Evolutionary conservation across 2,329 filamentous ascomycete species (phyloP).

Genomic region (Ceratocystis cubensis): DNA sequence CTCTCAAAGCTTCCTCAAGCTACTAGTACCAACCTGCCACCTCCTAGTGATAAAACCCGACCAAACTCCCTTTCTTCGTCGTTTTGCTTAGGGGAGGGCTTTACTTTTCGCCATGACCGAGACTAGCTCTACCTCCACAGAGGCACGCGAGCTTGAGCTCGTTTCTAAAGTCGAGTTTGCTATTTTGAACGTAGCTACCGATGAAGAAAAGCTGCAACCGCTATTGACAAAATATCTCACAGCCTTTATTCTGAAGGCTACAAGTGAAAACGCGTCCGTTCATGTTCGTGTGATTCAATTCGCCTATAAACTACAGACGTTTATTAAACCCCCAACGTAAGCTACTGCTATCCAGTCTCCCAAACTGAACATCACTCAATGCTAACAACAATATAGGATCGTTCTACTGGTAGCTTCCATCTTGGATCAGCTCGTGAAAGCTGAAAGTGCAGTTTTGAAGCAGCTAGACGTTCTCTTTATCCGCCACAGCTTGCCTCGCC

Average conservation of each 20-base stretch:
- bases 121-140: slow-evolving; percentile 28
- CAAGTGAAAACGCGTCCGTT: slow-evolving; percentile 66
- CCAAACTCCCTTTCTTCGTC: too few relatives aligned
- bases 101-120: slow-evolving; percentile 28
- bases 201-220: slow-evolving; percentile 69
- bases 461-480: slow-evolving; percentile 78
- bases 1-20: too few relatives aligned
- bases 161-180: slow-evolving; percentile 76
- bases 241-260: slow-evolving; percentile 73
- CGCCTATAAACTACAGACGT: slow-evolving; percentile 41
- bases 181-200: slow-evolving; percentile 65
- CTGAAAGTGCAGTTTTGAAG: slow-evolving; percentile 59
- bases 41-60: not conserved
- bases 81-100: too few relatives aligned
- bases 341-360: slow-evolving; percentile 20
- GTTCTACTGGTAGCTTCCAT: slow-evolving; percentile 73
- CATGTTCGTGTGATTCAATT: slow-evolving; percentile 56
- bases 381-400: slow-evolving; percentile 36
- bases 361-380: not conserved
- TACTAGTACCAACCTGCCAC: too few relatives aligned
- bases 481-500: slow-evolving; percentile 56
- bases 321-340: slow-evolving; percentile 41
- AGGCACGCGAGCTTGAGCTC: slow-evolving; percentile 66
- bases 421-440: slow-evolving; percentile 76
- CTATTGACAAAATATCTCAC: slow-evolving; percentile 68